These are phyloP conservation scores for Colletotrichum endophyticum DNA, from an alignment of 2,329 filamentous ascomycete species.

Conservation along the genomic window DNA sequence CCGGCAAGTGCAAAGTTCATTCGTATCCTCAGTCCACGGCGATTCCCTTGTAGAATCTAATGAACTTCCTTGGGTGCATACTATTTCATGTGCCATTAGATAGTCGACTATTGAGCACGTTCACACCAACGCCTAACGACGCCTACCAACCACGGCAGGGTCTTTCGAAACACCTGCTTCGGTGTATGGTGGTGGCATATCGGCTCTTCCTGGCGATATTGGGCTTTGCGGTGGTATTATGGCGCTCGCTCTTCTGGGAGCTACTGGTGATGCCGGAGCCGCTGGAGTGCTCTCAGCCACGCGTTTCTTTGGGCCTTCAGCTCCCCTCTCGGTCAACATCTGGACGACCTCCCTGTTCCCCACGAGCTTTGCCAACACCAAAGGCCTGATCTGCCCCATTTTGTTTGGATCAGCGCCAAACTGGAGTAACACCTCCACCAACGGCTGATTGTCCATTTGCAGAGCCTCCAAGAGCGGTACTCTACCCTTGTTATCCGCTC, in stretches of 20 bases:
- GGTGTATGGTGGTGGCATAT: background rate
- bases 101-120: background rate
- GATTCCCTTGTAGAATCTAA: background rate
- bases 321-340: slow-evolving; percentile 9
- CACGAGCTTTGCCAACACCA: slow-evolving; percentile 1
- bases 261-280: background rate
- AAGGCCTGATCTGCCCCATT: slow-evolving; percentile 1
- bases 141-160: background rate
- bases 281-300: background rate
- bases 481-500: slow-evolving; percentile 12
- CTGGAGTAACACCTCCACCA: slow-evolving; percentile 18
- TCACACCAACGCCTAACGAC: background rate
- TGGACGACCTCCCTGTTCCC: slow-evolving; percentile 4
- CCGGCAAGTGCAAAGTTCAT: background rate
- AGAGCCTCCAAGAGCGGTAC: slow-evolving; percentile 27
- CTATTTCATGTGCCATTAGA: background rate
- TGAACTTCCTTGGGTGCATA: background rate
- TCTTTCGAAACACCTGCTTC: background rate
- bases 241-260: background rate
- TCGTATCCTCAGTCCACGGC: background rate
- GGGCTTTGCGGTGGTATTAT: background rate
- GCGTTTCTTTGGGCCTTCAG: background rate
- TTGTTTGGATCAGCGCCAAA: slow-evolving; percentile 23
- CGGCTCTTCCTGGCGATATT: background rate
- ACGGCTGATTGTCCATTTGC: slow-evolving; percentile 15